These are phyloP conservation scores for Ustilago loliicola DNA, from an alignment of 1,284 basidiomycete genomes.

Conservation along the genomic window DNA sequence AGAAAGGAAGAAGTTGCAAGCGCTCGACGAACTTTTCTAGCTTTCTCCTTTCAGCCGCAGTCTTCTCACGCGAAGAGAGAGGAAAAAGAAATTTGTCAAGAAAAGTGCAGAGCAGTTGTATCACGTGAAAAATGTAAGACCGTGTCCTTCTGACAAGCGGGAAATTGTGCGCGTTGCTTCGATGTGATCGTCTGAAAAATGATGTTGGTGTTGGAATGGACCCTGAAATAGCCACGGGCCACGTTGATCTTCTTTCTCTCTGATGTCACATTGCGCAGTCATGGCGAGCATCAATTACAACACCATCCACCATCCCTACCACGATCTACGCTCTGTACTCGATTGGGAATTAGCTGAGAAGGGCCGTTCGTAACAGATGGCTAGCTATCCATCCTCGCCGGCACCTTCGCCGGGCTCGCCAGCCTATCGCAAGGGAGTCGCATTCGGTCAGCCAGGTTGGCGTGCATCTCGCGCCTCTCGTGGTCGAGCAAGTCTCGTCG, in stretches of 20 bases:
- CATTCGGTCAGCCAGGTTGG: conserved; percentile 55
- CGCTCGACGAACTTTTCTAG: conserved; percentile 29
- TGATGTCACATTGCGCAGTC: conserved; percentile 20
- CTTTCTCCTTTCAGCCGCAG: not conserved
- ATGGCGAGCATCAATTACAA: not conserved
- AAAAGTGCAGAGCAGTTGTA: not conserved
- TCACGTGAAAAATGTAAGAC: conserved; percentile 30
- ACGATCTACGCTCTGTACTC: not conserved
- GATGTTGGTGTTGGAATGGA: conserved; percentile 14
- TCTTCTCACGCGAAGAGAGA: not conserved
- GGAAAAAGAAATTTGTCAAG: conserved; percentile 10
- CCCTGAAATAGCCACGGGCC: conserved; percentile 16
- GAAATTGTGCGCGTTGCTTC: not conserved
- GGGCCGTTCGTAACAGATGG: conserved; percentile 9
- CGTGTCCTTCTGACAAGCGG: not conserved
- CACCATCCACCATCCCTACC: not conserved
- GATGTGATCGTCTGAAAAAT: conserved; percentile 25
- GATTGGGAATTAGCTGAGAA: too few species aligned
- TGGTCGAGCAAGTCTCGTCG: conserved; percentile 30
- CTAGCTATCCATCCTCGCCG: conserved; percentile 34
- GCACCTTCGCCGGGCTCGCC: conserved; percentile 39
- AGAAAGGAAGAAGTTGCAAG: conserved; percentile 30
- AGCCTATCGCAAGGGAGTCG: conserved; percentile 52
- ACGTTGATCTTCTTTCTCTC: not conserved
- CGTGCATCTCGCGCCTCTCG: conserved; percentile 44